A percentile compares a stretch with the other conserved stretches of the same genome.
These are phyloP conservation scores for Metschnikowia kofuensis DNA, from an alignment of 805 yeast species.

Conservation along the genomic window DNA sequence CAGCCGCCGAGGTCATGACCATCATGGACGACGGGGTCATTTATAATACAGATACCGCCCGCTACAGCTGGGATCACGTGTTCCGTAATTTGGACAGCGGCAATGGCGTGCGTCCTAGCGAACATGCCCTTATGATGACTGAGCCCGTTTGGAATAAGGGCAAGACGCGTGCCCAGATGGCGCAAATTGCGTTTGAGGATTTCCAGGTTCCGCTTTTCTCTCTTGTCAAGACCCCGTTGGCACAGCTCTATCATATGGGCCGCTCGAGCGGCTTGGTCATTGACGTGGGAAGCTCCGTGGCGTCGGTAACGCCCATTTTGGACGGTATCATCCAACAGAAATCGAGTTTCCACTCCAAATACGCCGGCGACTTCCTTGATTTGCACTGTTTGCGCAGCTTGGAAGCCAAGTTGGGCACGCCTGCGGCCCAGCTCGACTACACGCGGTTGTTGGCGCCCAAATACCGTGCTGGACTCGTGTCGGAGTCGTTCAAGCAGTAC, in stretches of 20 bases:
- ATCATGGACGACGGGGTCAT: conserved; percentile 60
- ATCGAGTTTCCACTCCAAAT: conserved; percentile 63
- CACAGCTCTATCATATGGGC: conserved; percentile 75
- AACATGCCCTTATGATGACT: conserved; percentile 62
- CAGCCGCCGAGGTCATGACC: conserved; percentile 52
- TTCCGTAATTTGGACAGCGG: conserved; percentile 46
- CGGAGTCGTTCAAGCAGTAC: conserved; percentile 35
- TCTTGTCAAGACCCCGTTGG: conserved; percentile 71
- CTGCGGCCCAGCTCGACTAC: conserved; percentile 13
- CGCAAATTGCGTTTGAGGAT: conserved; percentile 73
- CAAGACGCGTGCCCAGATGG: conserved; percentile 52
- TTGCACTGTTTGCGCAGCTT: conserved; percentile 54
- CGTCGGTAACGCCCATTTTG: conserved; percentile 71
- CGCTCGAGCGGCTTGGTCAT: conserved; percentile 74
- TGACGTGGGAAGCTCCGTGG: conserved; percentile 71
- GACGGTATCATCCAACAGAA: conserved; percentile 71
- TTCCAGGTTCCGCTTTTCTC: conserved; percentile 75
- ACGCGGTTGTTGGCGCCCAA: conserved; percentile 15
- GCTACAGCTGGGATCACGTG: conserved; percentile 65
- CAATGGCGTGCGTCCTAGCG: conserved; percentile 47
- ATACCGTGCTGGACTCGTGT: conserved; percentile 1
- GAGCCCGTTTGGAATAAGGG: conserved; percentile 71
- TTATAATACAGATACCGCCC: conserved; percentile 71
- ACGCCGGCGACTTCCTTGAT: conserved; percentile 83
- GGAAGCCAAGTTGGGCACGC: conserved; percentile 28